Percentiles rank a stretch among this genome's conserved stretches.
These are phyloP conservation scores for Camelina laxa DNA, from an alignment of 345 rosid genomes.

Conservation along the genomic window DNA sequence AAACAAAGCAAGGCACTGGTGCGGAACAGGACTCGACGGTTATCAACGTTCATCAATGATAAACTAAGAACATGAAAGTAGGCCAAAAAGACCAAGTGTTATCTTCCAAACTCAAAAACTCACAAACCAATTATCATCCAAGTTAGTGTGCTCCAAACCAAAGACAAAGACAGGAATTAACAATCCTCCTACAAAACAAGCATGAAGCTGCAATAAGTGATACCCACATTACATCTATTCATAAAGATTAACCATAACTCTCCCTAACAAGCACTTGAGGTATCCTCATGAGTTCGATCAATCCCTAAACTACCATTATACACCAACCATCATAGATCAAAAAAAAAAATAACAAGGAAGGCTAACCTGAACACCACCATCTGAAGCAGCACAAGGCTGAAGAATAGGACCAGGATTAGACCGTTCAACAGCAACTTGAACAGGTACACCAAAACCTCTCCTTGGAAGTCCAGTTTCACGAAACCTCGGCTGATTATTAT, in stretches of 20 bases:
- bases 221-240: not conserved
- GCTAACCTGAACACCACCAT: slow-evolving; percentile 93
- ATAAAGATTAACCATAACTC: not conserved
- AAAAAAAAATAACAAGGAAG: not conserved
- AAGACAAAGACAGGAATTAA: slow-evolving; percentile 8
- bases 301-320: not conserved
- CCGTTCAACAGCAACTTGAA: slow-evolving; percentile 78
- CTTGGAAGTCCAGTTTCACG: slow-evolving; percentile 77
- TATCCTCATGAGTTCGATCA: not conserved
- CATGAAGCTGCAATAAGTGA: not conserved
- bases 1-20: not conserved
- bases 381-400: slow-evolving; percentile 66
- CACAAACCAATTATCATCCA: slow-evolving; percentile 6
- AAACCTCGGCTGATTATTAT: slow-evolving; percentile 43
- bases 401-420: slow-evolving; percentile 65
- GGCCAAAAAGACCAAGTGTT: not conserved
- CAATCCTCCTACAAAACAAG: slow-evolving; percentile 23
- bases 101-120: not conserved
- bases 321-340: not conserved
- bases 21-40: not conserved
- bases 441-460: slow-evolving; percentile 82
- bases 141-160: not conserved
- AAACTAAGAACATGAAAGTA: not conserved
- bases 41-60: not conserved
- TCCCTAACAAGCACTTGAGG: not conserved